These are phyloP conservation scores for Stagonosporopsis cucurbitacearum DNA, from an alignment of 2,329 filamentous ascomycete genomes.

Conservation along the genomic window DNA sequence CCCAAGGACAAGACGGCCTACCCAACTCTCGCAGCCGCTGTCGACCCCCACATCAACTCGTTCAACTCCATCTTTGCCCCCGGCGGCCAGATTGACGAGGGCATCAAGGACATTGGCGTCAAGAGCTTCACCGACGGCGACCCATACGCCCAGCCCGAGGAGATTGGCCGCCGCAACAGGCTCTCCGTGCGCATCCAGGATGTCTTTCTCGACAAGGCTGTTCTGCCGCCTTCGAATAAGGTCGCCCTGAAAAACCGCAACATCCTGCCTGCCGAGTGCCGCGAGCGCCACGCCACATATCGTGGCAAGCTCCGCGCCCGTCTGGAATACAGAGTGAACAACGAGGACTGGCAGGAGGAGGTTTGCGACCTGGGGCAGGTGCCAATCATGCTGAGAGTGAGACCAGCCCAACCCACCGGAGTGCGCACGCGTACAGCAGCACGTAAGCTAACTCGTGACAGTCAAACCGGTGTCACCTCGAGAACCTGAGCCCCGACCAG, in stretches of 20 bases:
- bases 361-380: slow-evolving; percentile 85
- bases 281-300: slow-evolving; percentile 92
- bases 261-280: slow-evolving; percentile 89
- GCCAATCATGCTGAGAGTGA: slow-evolving; percentile 90
- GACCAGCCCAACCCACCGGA: slow-evolving; percentile 32
- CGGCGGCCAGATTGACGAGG: slow-evolving; percentile 76
- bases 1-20: slow-evolving; percentile 88
- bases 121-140: slow-evolving; percentile 87
- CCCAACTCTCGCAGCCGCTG: slow-evolving; percentile 82
- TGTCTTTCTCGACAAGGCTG: slow-evolving; percentile 81
- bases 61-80: slow-evolving; percentile 89
- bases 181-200: slow-evolving; percentile 80
- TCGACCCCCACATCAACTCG: slow-evolving; percentile 90
- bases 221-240: slow-evolving; percentile 82
- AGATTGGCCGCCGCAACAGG: slow-evolving; percentile 71
- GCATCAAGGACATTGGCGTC: slow-evolving; percentile 84
- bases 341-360: slow-evolving; percentile 82
- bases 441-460: slow-evolving; percentile 50
- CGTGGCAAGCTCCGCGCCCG: slow-evolving; percentile 83
- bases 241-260: slow-evolving; percentile 78
- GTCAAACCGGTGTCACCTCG: slow-evolving; percentile 90
- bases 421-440: slow-evolving; percentile 23
- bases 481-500: slow-evolving; percentile 80
- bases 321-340: slow-evolving; percentile 85
- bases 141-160: slow-evolving; percentile 57